A percentile compares a stretch with the other conserved stretches of the same genome.
Evolutionary conservation across 345 rosid genomes (phyloP).

Genomic region (Mallotus nudiflorus): DNA sequence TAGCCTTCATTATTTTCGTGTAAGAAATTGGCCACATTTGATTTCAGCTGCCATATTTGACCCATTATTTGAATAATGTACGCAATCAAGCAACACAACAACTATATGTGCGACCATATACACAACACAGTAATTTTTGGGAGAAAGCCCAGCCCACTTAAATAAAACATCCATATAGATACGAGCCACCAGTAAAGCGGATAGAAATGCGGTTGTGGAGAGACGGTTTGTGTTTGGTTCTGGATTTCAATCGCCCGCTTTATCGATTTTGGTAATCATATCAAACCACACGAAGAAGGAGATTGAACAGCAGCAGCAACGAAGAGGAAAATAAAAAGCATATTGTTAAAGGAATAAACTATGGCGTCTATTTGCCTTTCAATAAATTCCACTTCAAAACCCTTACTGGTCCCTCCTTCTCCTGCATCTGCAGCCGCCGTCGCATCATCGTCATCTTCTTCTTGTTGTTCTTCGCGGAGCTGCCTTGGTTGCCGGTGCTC

Average conservation of each 20-base stretch:
- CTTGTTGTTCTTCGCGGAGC: constrained; percentile 15
- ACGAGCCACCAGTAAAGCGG: neutral
- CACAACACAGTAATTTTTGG: no score
- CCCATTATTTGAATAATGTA: neutral
- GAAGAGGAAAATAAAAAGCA: no score
- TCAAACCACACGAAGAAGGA: neutral
- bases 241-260: neutral
- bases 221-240: constrained; percentile 1
- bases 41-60: neutral
- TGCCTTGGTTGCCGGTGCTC: constrained; percentile 20
- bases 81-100: no score
- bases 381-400: constrained; percentile 19
- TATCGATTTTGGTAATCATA: neutral
- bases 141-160: constrained; percentile 13
- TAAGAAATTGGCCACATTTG: neutral
- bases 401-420: constrained; percentile 18
- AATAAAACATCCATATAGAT: neutral
- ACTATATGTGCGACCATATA: no score
- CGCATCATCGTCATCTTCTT: neutral
- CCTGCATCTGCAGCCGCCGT: constrained; percentile 9
- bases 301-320: neutral
- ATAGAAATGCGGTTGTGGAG: constrained; percentile 7
- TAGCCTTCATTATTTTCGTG: neutral
- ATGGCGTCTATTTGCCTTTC: constrained; percentile 20
- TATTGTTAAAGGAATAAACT: neutral